Evolutionary conservation across 257 asterid genomes (phyloP), one percentile per base, ranked within the genome.

Genomic region (Vinca minor): DNA sequence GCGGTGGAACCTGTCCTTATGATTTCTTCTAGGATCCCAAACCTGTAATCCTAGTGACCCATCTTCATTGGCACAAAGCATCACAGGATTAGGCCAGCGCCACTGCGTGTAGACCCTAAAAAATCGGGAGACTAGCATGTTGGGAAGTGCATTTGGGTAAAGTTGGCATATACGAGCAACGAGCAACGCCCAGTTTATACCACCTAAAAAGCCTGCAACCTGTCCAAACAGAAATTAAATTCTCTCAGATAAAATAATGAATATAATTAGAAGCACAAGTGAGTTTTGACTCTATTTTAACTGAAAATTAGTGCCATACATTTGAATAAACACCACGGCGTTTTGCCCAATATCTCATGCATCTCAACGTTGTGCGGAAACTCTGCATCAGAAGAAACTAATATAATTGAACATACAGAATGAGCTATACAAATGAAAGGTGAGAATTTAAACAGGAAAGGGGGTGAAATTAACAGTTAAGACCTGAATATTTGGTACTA

Each of bases 401-500:
- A 39, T 11, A 31, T 20, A 6, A 58, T 44, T 44, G 45, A n/a
- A n/a, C n/a, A n/a, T n/a, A n/a, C n/a, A n/a, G n/a, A n/a, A n/a
- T 44, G 45, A 34, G 26, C 38, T 4, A 52, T 3, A 58, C 1
- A 39, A 39, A 52, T 28, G 49, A 45, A 65, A 49, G 31, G 7
- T 44, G 47, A 49, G 9, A 39, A 9, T 35, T n/a, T 29, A 20
- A 17, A 21, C 17, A n/a, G 18, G 44, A 9, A 14, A n/a, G 11
- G 14, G 9, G 26, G 25, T 36, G 5, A 34, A 72, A 23, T 15
- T 45, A 39, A 63, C 9, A 26, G 17, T 29, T 13, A 26, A 23
- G 52, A 87, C 95, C 89, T 89, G 87, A 71, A 89, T 84, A 79
- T 89, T 89, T 71, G 96, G 96, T 67, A 89, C 96, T 69, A 86